Evolutionary conservation across 805 yeast genomes (phyloP).

Genomic region (Nakazawaea wickerhamii): DNA sequence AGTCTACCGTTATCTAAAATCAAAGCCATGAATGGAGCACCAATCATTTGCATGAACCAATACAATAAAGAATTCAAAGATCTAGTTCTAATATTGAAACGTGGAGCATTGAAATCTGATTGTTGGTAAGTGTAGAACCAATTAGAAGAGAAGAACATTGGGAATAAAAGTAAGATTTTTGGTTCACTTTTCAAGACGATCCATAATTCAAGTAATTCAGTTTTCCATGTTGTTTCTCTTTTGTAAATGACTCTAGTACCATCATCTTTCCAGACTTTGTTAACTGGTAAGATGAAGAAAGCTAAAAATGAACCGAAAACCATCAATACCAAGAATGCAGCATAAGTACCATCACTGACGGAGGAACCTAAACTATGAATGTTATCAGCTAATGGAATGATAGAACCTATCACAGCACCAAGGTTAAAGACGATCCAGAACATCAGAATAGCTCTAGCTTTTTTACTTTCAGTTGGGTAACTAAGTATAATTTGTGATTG

Average conservation of each 20-base stretch:
- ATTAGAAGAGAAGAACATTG: slow-evolving; percentile 58
- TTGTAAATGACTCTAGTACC: slow-evolving; percentile 42
- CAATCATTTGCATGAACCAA: slow-evolving; percentile 57
- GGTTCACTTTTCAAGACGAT: slow-evolving; percentile 35
- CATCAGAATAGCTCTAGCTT: slow-evolving; percentile 47
- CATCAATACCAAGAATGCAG: slow-evolving; percentile 51
- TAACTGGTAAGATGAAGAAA: slow-evolving; percentile 40
- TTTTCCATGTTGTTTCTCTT: slow-evolving; percentile 39
- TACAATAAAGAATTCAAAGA: slow-evolving; percentile 56
- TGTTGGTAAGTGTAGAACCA: slow-evolving; percentile 66
- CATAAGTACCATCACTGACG: slow-evolving; percentile 44
- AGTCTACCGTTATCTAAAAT: slow-evolving; percentile 39
- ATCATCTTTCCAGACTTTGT: slow-evolving; percentile 43
- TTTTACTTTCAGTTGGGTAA: slow-evolving; percentile 48
- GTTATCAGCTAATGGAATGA: slow-evolving; percentile 52
- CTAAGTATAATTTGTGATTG: slow-evolving; percentile 53
- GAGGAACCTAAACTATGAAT: slow-evolving; percentile 32
- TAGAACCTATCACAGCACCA: slow-evolving; percentile 56
- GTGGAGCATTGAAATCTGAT: slow-evolving; percentile 49
- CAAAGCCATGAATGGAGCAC: slow-evolving; percentile 44
- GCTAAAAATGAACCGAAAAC: slow-evolving; percentile 40
- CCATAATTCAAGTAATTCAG: slow-evolving; percentile 38
- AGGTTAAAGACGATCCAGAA: slow-evolving; percentile 59
- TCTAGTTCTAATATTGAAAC: slow-evolving; percentile 54
- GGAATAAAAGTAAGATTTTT: slow-evolving; percentile 45